These are phyloP conservation scores for Zygotorulaspora mrakii DNA, from an alignment of 1,139 yeast species.

Conservation along the genomic window DNA sequence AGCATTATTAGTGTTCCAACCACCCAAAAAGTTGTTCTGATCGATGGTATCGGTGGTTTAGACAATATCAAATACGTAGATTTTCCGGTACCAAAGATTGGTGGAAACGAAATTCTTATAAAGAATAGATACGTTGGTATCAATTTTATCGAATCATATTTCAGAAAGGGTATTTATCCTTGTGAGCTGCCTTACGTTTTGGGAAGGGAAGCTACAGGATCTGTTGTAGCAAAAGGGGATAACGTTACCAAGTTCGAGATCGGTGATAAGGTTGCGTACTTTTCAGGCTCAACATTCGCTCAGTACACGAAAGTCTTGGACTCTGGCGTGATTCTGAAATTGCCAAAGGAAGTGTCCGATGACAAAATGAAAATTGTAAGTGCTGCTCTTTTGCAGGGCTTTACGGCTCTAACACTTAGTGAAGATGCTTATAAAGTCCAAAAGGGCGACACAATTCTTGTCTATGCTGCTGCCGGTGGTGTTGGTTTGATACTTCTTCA, in stretches of 20 bases:
- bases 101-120: slow-evolving; percentile 56
- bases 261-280: slow-evolving; percentile 72
- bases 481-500: slow-evolving; percentile 73
- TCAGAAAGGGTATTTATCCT: slow-evolving; percentile 73
- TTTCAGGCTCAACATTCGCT: slow-evolving; percentile 54
- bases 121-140: slow-evolving; percentile 74
- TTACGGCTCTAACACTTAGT: slow-evolving; percentile 72
- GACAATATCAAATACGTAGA: slow-evolving; percentile 54
- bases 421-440: slow-evolving; percentile 63
- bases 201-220: slow-evolving; percentile 87
- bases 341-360: slow-evolving; percentile 48
- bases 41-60: slow-evolving; percentile 53
- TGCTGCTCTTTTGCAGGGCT: slow-evolving; percentile 66
- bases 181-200: slow-evolving; percentile 54
- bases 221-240: slow-evolving; percentile 62
- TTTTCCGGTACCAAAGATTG: slow-evolving; percentile 55
- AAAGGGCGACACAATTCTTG: slow-evolving; percentile 63
- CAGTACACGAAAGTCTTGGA: slow-evolving; percentile 58
- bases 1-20: slow-evolving; percentile 42
- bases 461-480: slow-evolving; percentile 96
- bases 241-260: slow-evolving; percentile 53
- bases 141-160: slow-evolving; percentile 79
- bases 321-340: slow-evolving; percentile 41
- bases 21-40: slow-evolving; percentile 55
- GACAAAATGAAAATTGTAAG: slow-evolving; percentile 50